A percentile compares a stretch with the other conserved stretches of the same genome.
Evolutionary conservation across 495 filamentous ascomycete species (phyloP).

Genomic region (Daldinia vernicosa): DNA sequence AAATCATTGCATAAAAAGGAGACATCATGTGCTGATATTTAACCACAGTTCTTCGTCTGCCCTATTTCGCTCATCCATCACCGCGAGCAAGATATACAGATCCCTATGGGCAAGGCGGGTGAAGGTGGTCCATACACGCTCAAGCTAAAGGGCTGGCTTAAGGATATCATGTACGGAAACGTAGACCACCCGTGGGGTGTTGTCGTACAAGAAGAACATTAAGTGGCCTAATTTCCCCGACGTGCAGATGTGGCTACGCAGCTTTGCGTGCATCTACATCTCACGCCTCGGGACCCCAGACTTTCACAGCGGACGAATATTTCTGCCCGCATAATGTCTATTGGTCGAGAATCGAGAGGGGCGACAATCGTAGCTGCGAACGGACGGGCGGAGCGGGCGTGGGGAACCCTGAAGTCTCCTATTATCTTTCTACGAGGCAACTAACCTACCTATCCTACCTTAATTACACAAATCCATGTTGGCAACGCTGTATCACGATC

Average conservation of each 20-base stretch:
- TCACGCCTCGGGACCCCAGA: background rate
- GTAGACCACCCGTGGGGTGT: constrained; percentile 82
- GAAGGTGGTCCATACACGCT: constrained; percentile 70
- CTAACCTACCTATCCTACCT: background rate
- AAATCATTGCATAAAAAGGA: background rate
- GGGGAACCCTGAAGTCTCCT: background rate
- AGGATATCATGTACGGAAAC: constrained; percentile 86
- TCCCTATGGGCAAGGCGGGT: constrained; percentile 67
- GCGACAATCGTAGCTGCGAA: background rate
- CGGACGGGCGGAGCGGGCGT: background rate
- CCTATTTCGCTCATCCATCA: constrained; percentile 78
- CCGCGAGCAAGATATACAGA: constrained; percentile 70
- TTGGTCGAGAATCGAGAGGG: background rate
- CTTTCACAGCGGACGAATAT: background rate
- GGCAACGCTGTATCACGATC: background rate
- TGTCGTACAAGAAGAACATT: constrained; percentile 68
- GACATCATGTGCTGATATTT: constrained; percentile 5
- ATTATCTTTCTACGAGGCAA: background rate
- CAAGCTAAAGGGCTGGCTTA: constrained; percentile 79
- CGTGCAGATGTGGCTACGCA: constrained; percentile 3
- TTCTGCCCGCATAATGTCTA: constrained; percentile 4
- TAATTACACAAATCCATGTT: constrained; percentile 3
- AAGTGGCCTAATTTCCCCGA: constrained; percentile 19
- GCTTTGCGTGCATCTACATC: background rate
- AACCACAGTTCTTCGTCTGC: constrained; percentile 75